Evolutionary conservation across 805 yeast genomes (phyloP).

Genomic region (Teunomyces barrocoloradensis): DNA sequence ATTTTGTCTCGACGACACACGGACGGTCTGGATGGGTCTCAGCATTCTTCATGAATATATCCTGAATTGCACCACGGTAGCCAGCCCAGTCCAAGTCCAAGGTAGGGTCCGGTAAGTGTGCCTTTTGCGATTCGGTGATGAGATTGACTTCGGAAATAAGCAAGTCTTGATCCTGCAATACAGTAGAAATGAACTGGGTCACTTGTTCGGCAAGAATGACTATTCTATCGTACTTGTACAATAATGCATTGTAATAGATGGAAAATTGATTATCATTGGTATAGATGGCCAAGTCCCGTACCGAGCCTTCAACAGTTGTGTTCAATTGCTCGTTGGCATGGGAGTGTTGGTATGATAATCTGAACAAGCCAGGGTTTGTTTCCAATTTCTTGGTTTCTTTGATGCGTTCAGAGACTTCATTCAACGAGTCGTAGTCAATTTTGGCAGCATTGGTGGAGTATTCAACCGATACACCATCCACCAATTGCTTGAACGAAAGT

Average conservation of each 20-base stretch:
- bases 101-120: constrained; percentile 82
- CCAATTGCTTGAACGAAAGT: constrained; percentile 53
- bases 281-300: constrained; percentile 65
- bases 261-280: constrained; percentile 28
- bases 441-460: constrained; percentile 34
- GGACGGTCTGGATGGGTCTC: constrained; percentile 77
- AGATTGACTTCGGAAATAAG: constrained; percentile 62
- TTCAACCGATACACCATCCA: constrained; percentile 42
- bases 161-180: constrained; percentile 32
- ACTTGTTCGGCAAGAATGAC: constrained; percentile 72
- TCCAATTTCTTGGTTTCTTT: constrained; percentile 51
- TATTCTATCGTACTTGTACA: constrained; percentile 71
- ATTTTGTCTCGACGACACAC: constrained; percentile 90
- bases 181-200: constrained; percentile 44
- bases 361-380: constrained; percentile 60
- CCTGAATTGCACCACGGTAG: constrained; percentile 94
- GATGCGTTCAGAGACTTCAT: constrained; percentile 53
- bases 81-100: constrained; percentile 84
- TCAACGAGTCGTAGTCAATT: constrained; percentile 46
- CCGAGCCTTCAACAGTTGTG: constrained; percentile 49
- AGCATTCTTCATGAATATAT: constrained; percentile 88
- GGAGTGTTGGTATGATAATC: constrained; percentile 55
- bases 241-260: constrained; percentile 69
- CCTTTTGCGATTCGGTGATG: constrained; percentile 62
- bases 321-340: constrained; percentile 39